Base-by-base conservation (phyloP, 176 grass and related monocot genomes). In the Zea luxurians region DNA sequence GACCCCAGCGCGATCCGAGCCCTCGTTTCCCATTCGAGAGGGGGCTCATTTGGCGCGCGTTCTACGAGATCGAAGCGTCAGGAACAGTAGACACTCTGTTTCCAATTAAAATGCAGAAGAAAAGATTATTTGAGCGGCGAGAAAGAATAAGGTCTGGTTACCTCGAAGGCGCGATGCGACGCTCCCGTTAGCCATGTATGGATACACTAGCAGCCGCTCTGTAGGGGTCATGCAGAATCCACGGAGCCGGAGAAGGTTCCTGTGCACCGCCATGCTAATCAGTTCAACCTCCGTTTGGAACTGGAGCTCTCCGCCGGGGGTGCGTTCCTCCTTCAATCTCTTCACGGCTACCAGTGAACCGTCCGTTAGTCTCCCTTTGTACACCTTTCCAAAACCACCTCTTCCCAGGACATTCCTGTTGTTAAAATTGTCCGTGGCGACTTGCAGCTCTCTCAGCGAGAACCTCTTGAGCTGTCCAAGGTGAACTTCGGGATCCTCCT, bases 401-500 rank as follows among this genome's bases (percentile, higher is more conserved):
- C 91, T 93, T 65, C 93, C 91, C 58, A 97, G 68, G 78, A 97
- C 82, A 41, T 97, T 83, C 80, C 74, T 91, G 49, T 93, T 97
- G 82, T 76, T 93, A 41, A 97, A 97, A 78, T 78, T 82, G 85
- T 97, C 94, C 0, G 88, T 91, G 61, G 94, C 94, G 46, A 97
- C 94, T 84, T 93, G 91, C 74, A 97, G 85, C 70, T 97, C 93
- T 66, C 88, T 83, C 38, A 97, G 70, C 8, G 88, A 89, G 67
- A 97, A 97, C 63, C 88, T 89, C 75, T 93, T 97, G 37, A 97
- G 91, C 40, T 97, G 93, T 13, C 93, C 93, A 37, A 97, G 86
- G 70, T 97, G 91, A 70, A 97, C 91, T 88, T 97, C 91, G 1
- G 90, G 93, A 83, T 97, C 93, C 80, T 97, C 93, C 80, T 97